Evolutionary conservation across 768 basidiomycete genomes (phyloP), one percentile per base, ranked within the genome.

Genomic region (Phaeolepiota aurea): DNA sequence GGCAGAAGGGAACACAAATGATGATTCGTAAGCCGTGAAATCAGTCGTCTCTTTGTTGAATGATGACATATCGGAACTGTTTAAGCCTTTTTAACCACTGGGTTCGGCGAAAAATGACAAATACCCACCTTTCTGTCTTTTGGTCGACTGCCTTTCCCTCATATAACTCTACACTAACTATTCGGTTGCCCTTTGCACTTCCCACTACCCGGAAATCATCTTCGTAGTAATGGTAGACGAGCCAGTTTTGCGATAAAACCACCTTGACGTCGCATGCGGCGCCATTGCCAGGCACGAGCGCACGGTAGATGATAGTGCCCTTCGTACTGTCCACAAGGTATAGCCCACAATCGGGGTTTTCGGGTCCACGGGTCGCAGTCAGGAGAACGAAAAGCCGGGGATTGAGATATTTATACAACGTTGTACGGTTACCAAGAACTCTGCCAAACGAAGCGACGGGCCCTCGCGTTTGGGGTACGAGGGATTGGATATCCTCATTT

Each of bases 391-490:
- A 68, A 22, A 92, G 50, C 49, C 88, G 79, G 5, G 83, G 84
- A 55, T 94, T 94, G 45, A 97, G 71, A 54, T 96, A 94, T 63
- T 97, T 97, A 70, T 96, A 94, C 43, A 97, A 57, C 21, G 91
- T 92, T 25, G 78, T 80, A 40, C 91, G 77, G 58, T 93, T 84
- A 2, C 87, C 92, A 3, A 89, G 66, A 3, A 94, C 90, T 51
- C 81, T 81, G 3, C 93, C 94, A 20, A 83, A 60, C 1, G 81
- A 85, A 0, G 92, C 90, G 22, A 89, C 64, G 1, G 77, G 74
- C 41, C 69, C 70, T 44, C 65, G 51, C 7, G 65, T 51, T 10
- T 52, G 48, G 20, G 67, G 63, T 16, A 81, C 56, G 43, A 83
- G 57, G 0, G 69, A 50, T 33, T 66, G 61, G n/a, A 90, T 66